phyloP scores from a whole-genome alignment of 495 filamentous ascomycete genomes.

The Rhizodiscina lignyota region DNA sequence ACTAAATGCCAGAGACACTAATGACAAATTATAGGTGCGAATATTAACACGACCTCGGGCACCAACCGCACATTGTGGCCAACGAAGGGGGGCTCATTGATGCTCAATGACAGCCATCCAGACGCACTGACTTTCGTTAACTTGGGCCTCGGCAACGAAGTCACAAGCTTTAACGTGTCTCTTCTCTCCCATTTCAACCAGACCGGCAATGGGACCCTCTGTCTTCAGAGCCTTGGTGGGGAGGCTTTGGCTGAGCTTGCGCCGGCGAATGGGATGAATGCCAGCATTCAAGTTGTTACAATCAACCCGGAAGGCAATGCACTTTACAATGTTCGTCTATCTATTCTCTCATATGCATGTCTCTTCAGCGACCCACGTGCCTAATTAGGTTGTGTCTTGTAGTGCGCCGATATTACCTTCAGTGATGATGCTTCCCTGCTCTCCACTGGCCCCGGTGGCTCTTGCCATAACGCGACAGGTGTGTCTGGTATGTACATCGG shows the following conservation, averaged over 20 bases:
- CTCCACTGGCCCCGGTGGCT: slow-evolving; percentile 21
- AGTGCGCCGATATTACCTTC: slow-evolving; percentile 52
- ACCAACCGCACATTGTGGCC: slow-evolving; percentile 47
- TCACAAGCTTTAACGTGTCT: slow-evolving; percentile 42
- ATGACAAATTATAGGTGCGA: slow-evolving; percentile 27
- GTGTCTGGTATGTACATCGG: neutral
- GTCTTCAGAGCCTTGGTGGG: slow-evolving; percentile 31
- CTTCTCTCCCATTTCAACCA: slow-evolving; percentile 36
- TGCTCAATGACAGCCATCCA: slow-evolving; percentile 32
- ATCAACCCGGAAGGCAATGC: slow-evolving; percentile 27
- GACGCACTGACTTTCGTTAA: slow-evolving; percentile 46
- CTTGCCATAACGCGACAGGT: neutral
- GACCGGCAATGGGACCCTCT: slow-evolving; percentile 44
- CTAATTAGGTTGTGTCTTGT: slow-evolving; percentile 2
- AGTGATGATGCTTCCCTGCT: slow-evolving; percentile 31
- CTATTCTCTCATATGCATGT: neutral
- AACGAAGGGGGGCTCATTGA: slow-evolving; percentile 34
- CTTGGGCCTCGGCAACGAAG: slow-evolving; percentile 40
- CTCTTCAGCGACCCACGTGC: neutral
- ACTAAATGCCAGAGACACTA: slow-evolving; percentile 1
- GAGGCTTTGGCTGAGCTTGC: slow-evolving; percentile 6
- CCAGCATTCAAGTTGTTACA: slow-evolving; percentile 41
- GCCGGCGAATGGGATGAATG: slow-evolving; percentile 24
- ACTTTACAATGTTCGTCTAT: slow-evolving; percentile 37
- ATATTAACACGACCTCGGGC: slow-evolving; percentile 26